Base-by-base conservation (phyloP, 1,284 basidiomycete genomes). In the Hemileia vastatrix region DNA sequence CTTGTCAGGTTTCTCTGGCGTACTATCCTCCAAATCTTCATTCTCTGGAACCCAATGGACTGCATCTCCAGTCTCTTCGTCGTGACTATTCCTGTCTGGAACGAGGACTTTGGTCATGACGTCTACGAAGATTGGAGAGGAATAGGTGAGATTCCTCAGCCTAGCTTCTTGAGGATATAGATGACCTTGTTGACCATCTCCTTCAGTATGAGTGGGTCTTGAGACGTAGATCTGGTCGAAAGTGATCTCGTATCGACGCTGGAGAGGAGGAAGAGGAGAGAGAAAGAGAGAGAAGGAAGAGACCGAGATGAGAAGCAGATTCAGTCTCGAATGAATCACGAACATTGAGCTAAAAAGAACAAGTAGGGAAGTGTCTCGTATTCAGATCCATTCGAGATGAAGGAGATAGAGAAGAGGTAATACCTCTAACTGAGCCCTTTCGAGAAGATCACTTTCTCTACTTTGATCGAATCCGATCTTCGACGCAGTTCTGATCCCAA, bases 181-280 rank as follows among this genome's bases (percentile, higher is more conserved):
- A 24, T 90, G 86, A 1, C 88, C 86, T 3, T 91, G 89, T 19
- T 88, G 88, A 52, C 94, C 94, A 78, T 98, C 94, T 60, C 89
- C 86, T 76, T 98, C 95, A 11, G 90, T 96, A 64, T 92, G 85
- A n/a, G 90, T 93, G 33, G 93, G 90, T 67, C 90, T 83, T 47
- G 93, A 92, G 63, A 98, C 83, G 77, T 94, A 96, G 74, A 97
- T 93, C 78, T 98, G 95, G 6, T 90, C 91, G 72, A 98, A 98
- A 72, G 87, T 87, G 77, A 98, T 90, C 80, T 97, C 91, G 77
- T 95, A 97, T 65, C 94, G 88, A 70, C 90, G 84, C 76, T 89
- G 84, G 76, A 83, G 9, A 51, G n/a, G 24, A n/a, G n/a, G n/a
- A n/a, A n/a, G n/a, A n/a, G n/a, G n/a, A n/a, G n/a, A n/a, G n/a